Conservation (phyloP, 169 alveolate genomes). For the Besnoitia besnoiti region DNA sequence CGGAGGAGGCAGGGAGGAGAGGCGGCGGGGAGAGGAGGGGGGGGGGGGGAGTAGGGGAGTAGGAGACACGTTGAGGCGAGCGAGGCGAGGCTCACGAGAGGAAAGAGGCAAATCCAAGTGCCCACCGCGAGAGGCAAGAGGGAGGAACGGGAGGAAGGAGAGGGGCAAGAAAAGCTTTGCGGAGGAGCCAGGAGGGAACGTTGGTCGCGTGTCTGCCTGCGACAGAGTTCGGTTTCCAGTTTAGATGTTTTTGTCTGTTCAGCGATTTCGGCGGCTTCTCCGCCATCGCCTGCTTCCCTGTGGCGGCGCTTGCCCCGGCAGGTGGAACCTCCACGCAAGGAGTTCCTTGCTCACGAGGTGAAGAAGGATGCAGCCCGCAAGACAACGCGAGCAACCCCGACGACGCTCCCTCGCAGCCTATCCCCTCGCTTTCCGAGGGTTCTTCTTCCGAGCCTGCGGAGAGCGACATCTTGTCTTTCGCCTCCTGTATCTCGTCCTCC, state of each 20-base stretch:
- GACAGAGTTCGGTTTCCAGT: too few species aligned
- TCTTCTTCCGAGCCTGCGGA: background rate
- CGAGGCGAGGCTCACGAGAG: too few species aligned
- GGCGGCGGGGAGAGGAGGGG: background rate
- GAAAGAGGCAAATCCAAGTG: background rate
- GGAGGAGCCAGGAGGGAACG: too few species aligned
- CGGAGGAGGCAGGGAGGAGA: background rate
- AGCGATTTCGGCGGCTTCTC: background rate
- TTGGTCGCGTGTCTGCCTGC: too few species aligned
- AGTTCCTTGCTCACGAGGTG: too few species aligned
- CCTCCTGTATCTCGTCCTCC: background rate
- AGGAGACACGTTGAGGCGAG: too few species aligned
- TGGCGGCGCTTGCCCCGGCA: background rate
- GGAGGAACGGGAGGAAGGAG: background rate
- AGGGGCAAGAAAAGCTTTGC: background rate
- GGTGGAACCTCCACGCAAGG: too few species aligned
- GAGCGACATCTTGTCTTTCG: background rate
- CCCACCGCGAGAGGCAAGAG: background rate
- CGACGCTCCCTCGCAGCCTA: too few species aligned
- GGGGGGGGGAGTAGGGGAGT: background rate
- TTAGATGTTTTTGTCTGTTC: background rate
- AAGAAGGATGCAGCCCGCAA: too few species aligned
- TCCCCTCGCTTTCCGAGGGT: background rate
- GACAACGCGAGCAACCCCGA: too few species aligned
- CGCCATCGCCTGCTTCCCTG: background rate